A percentile compares a stretch with the other conserved stretches of the same genome.
These are phyloP conservation scores for Apiotrichum porosum DNA, from an alignment of 1,284 basidiomycete genomes.

Conservation along the genomic window DNA sequence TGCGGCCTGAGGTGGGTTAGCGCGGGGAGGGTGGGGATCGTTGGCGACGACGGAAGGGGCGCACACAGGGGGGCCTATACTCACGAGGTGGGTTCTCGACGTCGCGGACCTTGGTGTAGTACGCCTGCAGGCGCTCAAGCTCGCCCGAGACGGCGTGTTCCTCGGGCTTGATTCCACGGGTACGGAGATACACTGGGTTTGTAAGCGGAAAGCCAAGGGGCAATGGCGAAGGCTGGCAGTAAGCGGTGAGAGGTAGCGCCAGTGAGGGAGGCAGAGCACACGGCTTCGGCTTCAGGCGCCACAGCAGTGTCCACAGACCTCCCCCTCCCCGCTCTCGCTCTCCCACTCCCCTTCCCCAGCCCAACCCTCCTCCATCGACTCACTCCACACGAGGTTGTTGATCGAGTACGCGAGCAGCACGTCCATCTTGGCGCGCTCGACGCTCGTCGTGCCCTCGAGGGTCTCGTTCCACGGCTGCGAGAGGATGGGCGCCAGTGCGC, in stretches of 20 bases:
- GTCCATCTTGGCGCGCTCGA: slow-evolving; percentile 42
- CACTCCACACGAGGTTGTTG: slow-evolving; percentile 45
- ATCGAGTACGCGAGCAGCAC: slow-evolving; percentile 37
- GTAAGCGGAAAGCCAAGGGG: slow-evolving; percentile 6
- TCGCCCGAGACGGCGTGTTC: slow-evolving; percentile 40
- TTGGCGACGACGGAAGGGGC: too few relatives aligned
- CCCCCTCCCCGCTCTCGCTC: too few relatives aligned
- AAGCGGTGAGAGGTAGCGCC: too few relatives aligned
- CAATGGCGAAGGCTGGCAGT: too few relatives aligned
- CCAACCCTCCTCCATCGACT: slow-evolving; percentile 11
- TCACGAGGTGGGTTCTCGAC: slow-evolving; percentile 35
- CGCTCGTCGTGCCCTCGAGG: background rate
- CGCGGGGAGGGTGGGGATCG: too few relatives aligned
- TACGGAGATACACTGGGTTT: slow-evolving; percentile 44
- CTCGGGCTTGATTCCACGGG: slow-evolving; percentile 40
- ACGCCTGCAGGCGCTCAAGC: slow-evolving; percentile 38
- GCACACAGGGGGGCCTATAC: too few relatives aligned
- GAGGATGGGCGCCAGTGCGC: slow-evolving; percentile 13
- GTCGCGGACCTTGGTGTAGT: slow-evolving; percentile 39
- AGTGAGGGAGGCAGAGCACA: too few relatives aligned
- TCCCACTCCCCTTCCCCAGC: too few relatives aligned
- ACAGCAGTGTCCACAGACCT: too few relatives aligned
- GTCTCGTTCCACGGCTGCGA: slow-evolving; percentile 4
- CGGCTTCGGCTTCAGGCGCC: too few relatives aligned
- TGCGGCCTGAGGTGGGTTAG: background rate